Evolutionary conservation across 352 stramenopile genomes (phyloP), one percentile per base, ranked within the genome.

Genomic region (Globisporangium nunn): DNA sequence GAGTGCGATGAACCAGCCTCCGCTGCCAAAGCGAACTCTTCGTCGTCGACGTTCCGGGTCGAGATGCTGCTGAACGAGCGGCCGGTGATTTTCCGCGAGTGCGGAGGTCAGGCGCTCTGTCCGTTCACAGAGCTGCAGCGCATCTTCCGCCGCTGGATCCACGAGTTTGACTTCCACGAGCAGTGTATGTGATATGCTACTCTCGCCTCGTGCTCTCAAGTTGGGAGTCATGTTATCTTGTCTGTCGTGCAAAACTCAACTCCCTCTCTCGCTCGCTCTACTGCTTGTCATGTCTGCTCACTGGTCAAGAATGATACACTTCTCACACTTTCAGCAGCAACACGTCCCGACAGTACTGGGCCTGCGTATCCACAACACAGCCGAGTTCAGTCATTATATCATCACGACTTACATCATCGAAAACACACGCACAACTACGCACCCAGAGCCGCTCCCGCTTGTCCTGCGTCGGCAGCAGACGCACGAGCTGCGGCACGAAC

Each of bases 391-490:
- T 60, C 47, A 64, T 4, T 48, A 64, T 12, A 35, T 33, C 43
- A 29, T 41, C 48, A 6, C 31, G n/a, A 43, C 30, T 10, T 5
- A 39, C 17, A 14, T 11, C 56, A 15, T 1, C 4, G 31, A 41
- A 3, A 23, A 23, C 5, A 54, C 35, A 49, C 12, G 23, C 44
- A 54, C 39, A 47, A 41, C 31, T 23, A 83, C 78, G 56, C 77
- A 92, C 79, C 82, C 82, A 92, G 46, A 92, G 78, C 0, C 69
- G 75, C 54, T 92, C 79, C 45, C 85, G 82, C 63, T 94, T 94
- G 54, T 94, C 81, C 43, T 88, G 78, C 14, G 85, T 94, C 17
- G 85, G 85, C 50, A 94, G 65, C 51, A 94, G 62, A 11, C 85
- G 85, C 51, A 94, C 82, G 31, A 94, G 69, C 59, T 91, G 68